Evolutionary conservation across 2,329 filamentous ascomycete genomes (phyloP).

Genomic region (Fusarium sp.): DNA sequence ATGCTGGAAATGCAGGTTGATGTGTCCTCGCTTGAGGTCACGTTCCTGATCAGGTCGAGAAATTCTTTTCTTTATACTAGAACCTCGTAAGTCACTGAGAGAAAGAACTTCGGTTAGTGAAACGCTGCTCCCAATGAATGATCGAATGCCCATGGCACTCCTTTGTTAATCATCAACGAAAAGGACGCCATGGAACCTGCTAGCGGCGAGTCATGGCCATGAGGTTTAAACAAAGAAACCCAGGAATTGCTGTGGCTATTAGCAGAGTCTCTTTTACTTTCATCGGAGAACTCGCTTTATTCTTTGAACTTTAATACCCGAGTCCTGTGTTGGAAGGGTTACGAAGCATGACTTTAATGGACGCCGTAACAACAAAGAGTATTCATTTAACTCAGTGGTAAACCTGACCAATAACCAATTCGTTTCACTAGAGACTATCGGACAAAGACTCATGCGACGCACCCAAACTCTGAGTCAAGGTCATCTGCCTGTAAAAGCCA

Average conservation of each 20-base stretch:
- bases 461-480: too few species aligned
- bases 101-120: not conserved
- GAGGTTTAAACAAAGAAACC: not conserved
- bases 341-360: too few species aligned
- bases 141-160: not conserved
- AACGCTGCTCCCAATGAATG: not conserved
- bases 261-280: too few species aligned
- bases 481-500: too few species aligned
- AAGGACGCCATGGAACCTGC: not conserved
- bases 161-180: slow-evolving; percentile 3
- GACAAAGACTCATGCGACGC: too few species aligned
- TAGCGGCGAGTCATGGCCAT: not conserved
- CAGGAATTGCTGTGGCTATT: not conserved
- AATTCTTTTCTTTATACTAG: not conserved
- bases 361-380: too few species aligned
- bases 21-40: not conserved
- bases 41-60: not conserved
- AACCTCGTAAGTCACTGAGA: not conserved
- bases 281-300: too few species aligned
- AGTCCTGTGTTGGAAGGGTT: too few species aligned
- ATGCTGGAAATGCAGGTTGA: not conserved
- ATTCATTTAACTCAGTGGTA: too few species aligned
- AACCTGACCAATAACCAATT: too few species aligned
- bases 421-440: too few species aligned
- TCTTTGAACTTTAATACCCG: too few species aligned